phyloP scores from a whole-genome alignment of 192 early-diverging fungal species.

The Diversispora epigaea region DNA sequence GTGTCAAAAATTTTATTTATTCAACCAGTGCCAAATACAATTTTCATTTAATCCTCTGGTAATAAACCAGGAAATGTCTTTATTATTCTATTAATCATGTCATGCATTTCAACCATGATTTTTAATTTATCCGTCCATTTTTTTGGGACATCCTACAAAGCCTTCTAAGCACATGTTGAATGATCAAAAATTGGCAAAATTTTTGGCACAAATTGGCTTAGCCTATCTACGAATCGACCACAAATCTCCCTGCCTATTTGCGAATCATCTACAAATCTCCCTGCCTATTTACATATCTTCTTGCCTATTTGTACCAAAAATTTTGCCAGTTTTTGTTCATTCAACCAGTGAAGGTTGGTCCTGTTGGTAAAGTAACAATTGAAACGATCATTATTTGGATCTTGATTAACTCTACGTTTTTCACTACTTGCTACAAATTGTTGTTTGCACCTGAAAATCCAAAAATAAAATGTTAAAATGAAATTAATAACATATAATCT shows the following conservation, averaged over 20 bases:
- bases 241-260: too few relatives aligned
- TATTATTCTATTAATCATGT: constrained; percentile 32
- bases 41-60: constrained; percentile 27
- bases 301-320: too few relatives aligned
- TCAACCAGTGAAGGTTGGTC: too few relatives aligned
- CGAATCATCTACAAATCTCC: too few relatives aligned
- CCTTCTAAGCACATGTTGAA: too few relatives aligned
- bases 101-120: constrained; percentile 29
- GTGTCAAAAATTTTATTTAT: too few relatives aligned
- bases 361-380: constrained; percentile 28
- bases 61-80: constrained; percentile 24
- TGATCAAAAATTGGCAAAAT: too few relatives aligned
- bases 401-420: constrained; percentile 23
- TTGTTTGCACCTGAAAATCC: constrained; percentile 1
- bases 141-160: constrained; percentile 22
- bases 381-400: constrained; percentile 11
- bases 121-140: constrained; percentile 30
- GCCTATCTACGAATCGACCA: too few relatives aligned
- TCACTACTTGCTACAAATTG: constrained; percentile 2
- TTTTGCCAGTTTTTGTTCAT: too few relatives aligned
- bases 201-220: too few relatives aligned
- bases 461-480: constrained; percentile 4
- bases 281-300: too few relatives aligned
- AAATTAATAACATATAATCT: not conserved
- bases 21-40: too few relatives aligned